Percentiles rank a stretch among this genome's conserved stretches.
phyloP scores from a whole-genome alignment of 2,329 filamentous ascomycete genomes.

The Aureobasidium sp. region DNA sequence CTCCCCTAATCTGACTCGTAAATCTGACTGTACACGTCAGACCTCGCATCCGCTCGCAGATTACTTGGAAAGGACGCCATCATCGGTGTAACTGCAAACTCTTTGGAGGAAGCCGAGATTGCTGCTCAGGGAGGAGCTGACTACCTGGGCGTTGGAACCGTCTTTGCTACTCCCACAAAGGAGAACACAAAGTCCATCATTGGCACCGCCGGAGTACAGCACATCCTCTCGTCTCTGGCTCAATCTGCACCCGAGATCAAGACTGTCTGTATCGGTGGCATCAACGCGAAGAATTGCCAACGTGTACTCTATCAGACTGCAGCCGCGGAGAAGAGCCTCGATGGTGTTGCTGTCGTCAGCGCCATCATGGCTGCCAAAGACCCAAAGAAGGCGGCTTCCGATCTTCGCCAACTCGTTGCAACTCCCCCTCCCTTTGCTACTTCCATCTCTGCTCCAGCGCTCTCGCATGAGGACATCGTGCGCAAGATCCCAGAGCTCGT shows the following conservation, averaged over 20 bases:
- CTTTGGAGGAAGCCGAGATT: slow-evolving; percentile 58
- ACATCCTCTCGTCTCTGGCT: slow-evolving; percentile 55
- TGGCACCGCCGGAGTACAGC: slow-evolving; percentile 60
- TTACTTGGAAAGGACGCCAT: slow-evolving; percentile 70
- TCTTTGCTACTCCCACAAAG: slow-evolving; percentile 81
- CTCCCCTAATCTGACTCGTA: background rate
- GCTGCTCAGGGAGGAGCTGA: slow-evolving; percentile 72
- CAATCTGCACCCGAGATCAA: slow-evolving; percentile 37
- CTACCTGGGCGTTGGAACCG: slow-evolving; percentile 84
- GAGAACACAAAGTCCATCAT: slow-evolving; percentile 78
- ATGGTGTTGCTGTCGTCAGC: slow-evolving; percentile 82
- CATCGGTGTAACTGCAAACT: slow-evolving; percentile 81
- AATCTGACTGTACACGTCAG: slow-evolving; percentile 28
- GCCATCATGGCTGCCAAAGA: slow-evolving; percentile 69
- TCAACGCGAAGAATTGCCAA: slow-evolving; percentile 68
- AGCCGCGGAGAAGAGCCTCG: slow-evolving; percentile 49
- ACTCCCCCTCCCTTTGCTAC: slow-evolving; percentile 28
- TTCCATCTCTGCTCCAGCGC: slow-evolving; percentile 21
- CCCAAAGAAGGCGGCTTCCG: slow-evolving; percentile 52
- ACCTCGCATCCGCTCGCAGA: slow-evolving; percentile 55
- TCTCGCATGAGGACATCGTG: slow-evolving; percentile 22
- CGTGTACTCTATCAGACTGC: slow-evolving; percentile 64
- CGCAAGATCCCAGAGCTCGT: slow-evolving; percentile 34
- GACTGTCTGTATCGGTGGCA: slow-evolving; percentile 80
- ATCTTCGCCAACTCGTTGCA: slow-evolving; percentile 50